A percentile compares a stretch with the other conserved stretches of the same genome.
phyloP scores from a whole-genome alignment of 768 basidiomycete species.

The Hygrocybe punicea region DNA sequence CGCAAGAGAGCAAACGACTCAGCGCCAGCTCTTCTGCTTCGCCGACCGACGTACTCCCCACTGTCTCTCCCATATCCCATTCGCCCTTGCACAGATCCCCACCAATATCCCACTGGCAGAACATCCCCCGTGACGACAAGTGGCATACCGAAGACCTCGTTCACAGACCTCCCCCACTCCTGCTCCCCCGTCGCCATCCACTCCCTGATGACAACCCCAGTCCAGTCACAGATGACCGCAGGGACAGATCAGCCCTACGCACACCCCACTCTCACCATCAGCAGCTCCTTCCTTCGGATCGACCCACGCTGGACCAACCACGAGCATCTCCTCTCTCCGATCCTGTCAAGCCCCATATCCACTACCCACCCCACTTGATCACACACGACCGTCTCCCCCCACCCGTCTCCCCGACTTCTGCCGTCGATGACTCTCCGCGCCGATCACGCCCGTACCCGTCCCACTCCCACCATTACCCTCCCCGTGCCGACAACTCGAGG shows the following conservation, averaged over 20 bases:
- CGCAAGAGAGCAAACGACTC: slow-evolving; percentile 59
- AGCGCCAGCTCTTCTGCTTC: slow-evolving; percentile 23
- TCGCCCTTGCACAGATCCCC: slow-evolving; percentile 1
- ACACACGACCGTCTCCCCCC: no score
- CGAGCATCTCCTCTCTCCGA: no score
- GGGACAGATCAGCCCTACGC: neutral
- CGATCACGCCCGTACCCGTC: neutral
- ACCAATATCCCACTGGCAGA: neutral
- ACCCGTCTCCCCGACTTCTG: no score
- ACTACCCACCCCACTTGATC: no score
- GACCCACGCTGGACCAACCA: no score
- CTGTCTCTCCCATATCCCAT: slow-evolving; percentile 1
- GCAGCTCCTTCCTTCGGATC: neutral
- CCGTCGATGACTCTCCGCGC: no score
- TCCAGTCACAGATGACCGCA: neutral
- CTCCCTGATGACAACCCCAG: neutral
- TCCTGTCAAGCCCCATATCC: no score
- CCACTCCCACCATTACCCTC: neutral
- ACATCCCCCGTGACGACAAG: neutral
- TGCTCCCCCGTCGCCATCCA: neutral
- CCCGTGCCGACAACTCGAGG: neutral
- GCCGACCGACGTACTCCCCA: slow-evolving; percentile 7
- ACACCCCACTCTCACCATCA: no score
- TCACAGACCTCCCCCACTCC: neutral
- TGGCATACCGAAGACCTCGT: neutral